phyloP scores from a whole-genome alignment of 805 yeast species.

The Starmerella vitae region DNA sequence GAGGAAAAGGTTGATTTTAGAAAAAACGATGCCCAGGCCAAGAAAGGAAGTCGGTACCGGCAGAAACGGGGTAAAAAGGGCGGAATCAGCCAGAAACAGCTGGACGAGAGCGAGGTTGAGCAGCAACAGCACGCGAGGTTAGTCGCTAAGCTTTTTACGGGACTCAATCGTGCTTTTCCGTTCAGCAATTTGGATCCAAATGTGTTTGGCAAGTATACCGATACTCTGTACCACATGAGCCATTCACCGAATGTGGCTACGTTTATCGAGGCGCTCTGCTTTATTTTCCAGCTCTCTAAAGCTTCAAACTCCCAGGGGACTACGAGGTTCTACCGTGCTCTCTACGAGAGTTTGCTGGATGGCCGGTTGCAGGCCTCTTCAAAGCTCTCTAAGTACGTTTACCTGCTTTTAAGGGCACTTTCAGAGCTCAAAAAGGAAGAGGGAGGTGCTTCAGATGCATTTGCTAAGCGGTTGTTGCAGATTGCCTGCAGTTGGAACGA shows the following conservation, averaged over 20 bases:
- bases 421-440: constrained; percentile 43
- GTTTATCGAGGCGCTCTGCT: constrained; percentile 77
- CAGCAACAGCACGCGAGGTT: constrained; percentile 73
- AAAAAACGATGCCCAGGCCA: constrained; percentile 18
- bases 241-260: constrained; percentile 92
- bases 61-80: constrained; percentile 75
- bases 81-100: constrained; percentile 30
- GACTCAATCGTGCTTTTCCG: constrained; percentile 92
- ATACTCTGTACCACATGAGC: constrained; percentile 76
- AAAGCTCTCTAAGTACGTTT: constrained; percentile 83
- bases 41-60: constrained; percentile 43
- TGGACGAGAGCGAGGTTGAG: constrained; percentile 24
- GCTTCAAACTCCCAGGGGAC: constrained; percentile 30
- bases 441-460: constrained; percentile 60
- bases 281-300: constrained; percentile 65
- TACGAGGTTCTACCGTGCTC: constrained; percentile 64
- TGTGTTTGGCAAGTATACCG: constrained; percentile 57
- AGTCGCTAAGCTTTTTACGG: constrained; percentile 83
- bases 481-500: constrained; percentile 75
- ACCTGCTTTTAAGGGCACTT: constrained; percentile 70
- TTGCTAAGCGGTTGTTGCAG: constrained; percentile 81
- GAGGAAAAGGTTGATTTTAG: constrained; percentile 27
- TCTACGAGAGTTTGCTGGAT: constrained; percentile 81
- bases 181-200: constrained; percentile 60
- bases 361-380: constrained; percentile 73